Evolutionary conservation across 1,139 yeast species (phyloP).

Genomic region (Kodamaea derodonti): DNA sequence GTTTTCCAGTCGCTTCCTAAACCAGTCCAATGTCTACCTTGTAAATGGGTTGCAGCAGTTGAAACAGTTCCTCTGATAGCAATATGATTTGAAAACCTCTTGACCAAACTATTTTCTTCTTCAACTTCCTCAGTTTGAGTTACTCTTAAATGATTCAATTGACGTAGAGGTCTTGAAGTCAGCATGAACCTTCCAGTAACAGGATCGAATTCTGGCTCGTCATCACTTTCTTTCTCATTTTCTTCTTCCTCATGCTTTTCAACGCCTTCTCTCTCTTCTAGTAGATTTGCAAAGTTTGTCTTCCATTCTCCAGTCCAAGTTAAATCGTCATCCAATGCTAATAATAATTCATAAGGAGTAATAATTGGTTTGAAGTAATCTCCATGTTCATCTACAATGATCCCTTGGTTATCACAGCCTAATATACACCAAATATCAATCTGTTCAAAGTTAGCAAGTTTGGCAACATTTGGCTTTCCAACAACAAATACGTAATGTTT

Average conservation of each 20-base stretch:
- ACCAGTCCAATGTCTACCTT: constrained; percentile 81
- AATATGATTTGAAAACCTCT: constrained; percentile 57
- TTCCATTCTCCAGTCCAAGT: constrained; percentile 95
- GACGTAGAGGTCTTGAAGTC: constrained; percentile 71
- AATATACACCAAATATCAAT: constrained; percentile 91
- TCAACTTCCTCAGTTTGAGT: constrained; percentile 24
- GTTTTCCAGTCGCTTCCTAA: constrained; percentile 74
- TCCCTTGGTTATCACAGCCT: constrained; percentile 95
- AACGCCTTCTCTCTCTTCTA: constrained; percentile 24
- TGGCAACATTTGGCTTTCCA: constrained; percentile 98
- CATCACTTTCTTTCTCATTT: constrained; percentile 42
- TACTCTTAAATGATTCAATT: constrained; percentile 60
- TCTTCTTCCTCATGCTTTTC: constrained; percentile 13
- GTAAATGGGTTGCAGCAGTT: constrained; percentile 78
- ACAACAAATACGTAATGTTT: constrained; percentile 93
- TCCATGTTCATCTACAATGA: constrained; percentile 68
- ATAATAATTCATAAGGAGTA: constrained; percentile 85
- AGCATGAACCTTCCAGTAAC: constrained; percentile 76
- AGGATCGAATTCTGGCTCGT: constrained; percentile 82
- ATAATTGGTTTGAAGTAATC: constrained; percentile 89
- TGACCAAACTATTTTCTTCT: constrained; percentile 37
- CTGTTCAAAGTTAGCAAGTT: constrained; percentile 88
- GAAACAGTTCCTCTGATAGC: constrained; percentile 77
- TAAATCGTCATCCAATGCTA: constrained; percentile 72
- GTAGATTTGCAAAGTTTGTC: constrained; percentile 62